Percentiles rank a stretch among this genome's conserved stretches.
Conservation (phyloP, 2,329 filamentous ascomycete genomes). For the Alternaria arbusti region DNA sequence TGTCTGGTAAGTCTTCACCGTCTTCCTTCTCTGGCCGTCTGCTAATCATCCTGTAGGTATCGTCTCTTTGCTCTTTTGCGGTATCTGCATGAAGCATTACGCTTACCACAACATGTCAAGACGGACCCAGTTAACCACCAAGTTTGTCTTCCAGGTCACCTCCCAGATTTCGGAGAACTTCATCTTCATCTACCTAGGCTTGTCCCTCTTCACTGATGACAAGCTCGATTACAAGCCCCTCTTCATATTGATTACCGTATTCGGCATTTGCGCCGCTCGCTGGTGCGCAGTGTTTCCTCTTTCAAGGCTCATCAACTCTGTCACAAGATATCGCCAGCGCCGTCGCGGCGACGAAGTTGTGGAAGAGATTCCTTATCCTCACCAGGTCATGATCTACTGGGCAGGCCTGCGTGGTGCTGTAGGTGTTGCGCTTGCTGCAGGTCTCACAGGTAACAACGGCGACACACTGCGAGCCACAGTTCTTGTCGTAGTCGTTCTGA, state of each 20-base stretch:
- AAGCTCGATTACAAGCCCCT: slow-evolving; percentile 90
- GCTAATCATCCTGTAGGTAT: slow-evolving; percentile 68
- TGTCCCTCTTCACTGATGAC: slow-evolving; percentile 92
- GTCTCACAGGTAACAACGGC: slow-evolving; percentile 81
- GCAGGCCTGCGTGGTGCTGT: slow-evolving; percentile 94
- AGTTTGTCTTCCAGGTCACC: slow-evolving; percentile 94
- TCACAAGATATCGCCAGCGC: slow-evolving; percentile 83
- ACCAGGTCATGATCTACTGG: slow-evolving; percentile 99
- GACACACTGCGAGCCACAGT: slow-evolving; percentile 90
- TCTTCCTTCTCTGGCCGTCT: not conserved
- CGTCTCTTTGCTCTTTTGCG: slow-evolving; percentile 94
- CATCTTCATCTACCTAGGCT: slow-evolving; percentile 97
- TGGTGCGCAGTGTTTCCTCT: slow-evolving; percentile 96
- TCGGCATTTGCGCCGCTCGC: slow-evolving; percentile 89
- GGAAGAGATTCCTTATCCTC: slow-evolving; percentile 86
- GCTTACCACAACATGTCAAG: slow-evolving; percentile 99
- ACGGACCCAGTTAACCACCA: slow-evolving; percentile 94
- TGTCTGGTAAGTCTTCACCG: slow-evolving; percentile 75
- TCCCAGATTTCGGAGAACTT: slow-evolving; percentile 98
- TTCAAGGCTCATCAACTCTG: slow-evolving; percentile 87
- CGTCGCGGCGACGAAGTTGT: slow-evolving; percentile 73
- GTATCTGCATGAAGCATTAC: slow-evolving; percentile 98
- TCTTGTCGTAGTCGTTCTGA: slow-evolving; percentile 95
- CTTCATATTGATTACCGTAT: slow-evolving; percentile 89
- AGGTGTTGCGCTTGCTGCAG: slow-evolving; percentile 90